Evolutionary conservation across 1,284 basidiomycete species (phyloP), one percentile per base, ranked within the genome.

Genomic region (Pyrrhoderma lamaoense): DNA sequence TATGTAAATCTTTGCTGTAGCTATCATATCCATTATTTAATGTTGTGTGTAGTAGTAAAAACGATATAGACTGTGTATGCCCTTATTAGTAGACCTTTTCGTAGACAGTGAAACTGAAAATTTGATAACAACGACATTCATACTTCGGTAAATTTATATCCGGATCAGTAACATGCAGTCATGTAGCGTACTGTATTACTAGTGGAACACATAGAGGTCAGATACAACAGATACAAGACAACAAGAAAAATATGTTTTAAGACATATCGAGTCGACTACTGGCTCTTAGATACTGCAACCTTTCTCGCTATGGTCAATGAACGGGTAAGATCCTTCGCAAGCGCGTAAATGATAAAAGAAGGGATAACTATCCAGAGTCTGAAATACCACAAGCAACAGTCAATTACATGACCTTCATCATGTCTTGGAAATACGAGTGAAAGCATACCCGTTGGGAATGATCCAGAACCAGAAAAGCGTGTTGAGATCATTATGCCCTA

Each of bases 331-430:
- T 88, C 83, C 59, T 71, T 72, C 13, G 79, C 77, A 9, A 89
- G 69, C 38, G 65, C 70, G 53, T 63, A 65, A 19, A 79, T 58
- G 53, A 90, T 80, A 57, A 82, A 62, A 40, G 69, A 61, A 0
- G 89, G 89, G 36, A 89, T 62, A 27, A 89, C 61, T 51, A 91
- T 66, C 88, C 89, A 91, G 7, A 85, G 57, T 3, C 87, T 88
- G n/a, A n/a, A n/a, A n/a, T n/a, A 53, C 22, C 25, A 16, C 34
- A 21, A 45, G 22, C 37, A 36, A 18, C 18, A 42, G 8, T 22
- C 4, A 8, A 8, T 36, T 45, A n/a, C n/a, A n/a, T n/a, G 34
- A 18, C n/a, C 18, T 31, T 47, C 35, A 22, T 27, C 13, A 21
- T 38, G 34, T 37, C 34, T 22, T 23, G 19, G 16, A 40, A 25